Percentiles rank a stretch among this genome's conserved stretches.
phyloP scores from a whole-genome alignment of 2,329 filamentous ascomycete genomes.

The Xylaria sp. region DNA sequence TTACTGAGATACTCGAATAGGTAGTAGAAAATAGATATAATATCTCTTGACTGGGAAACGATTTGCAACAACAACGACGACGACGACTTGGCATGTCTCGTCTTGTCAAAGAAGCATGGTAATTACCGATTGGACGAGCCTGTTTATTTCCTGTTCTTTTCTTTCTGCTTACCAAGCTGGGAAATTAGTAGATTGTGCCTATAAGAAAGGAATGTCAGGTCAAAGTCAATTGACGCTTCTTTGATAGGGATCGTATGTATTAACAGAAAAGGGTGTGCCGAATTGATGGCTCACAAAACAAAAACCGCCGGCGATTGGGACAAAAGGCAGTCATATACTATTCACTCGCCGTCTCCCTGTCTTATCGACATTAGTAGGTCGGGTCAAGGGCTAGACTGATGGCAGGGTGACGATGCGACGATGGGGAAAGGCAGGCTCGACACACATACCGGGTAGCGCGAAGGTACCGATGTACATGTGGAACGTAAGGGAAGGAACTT shows the following conservation, averaged over 20 bases:
- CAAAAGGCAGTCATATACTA: constrained; percentile 15
- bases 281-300: neutral
- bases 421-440: constrained; percentile 3
- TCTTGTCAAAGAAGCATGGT: neutral
- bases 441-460: constrained; percentile 1
- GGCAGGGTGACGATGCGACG: constrained; percentile 13
- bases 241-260: neutral
- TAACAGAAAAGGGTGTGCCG: neutral
- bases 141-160: neutral
- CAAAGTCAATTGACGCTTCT: neutral
- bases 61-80: constrained; percentile 1
- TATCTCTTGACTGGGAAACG: constrained; percentile 22
- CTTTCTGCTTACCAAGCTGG: neutral
- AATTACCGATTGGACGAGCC: neutral
- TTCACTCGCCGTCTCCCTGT: neutral
- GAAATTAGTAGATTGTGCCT: neutral
- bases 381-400: constrained; percentile 29
- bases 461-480: constrained; percentile 7
- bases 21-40: neutral
- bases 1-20: constrained; percentile 6
- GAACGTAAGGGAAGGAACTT: neutral
- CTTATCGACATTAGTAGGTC: constrained; percentile 27
- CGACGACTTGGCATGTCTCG: neutral
- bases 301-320: neutral
- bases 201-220: constrained; percentile 5